Evolutionary conservation across 2,329 filamentous ascomycete genomes (phyloP).

Genomic region (Emmonsia crescens): DNA sequence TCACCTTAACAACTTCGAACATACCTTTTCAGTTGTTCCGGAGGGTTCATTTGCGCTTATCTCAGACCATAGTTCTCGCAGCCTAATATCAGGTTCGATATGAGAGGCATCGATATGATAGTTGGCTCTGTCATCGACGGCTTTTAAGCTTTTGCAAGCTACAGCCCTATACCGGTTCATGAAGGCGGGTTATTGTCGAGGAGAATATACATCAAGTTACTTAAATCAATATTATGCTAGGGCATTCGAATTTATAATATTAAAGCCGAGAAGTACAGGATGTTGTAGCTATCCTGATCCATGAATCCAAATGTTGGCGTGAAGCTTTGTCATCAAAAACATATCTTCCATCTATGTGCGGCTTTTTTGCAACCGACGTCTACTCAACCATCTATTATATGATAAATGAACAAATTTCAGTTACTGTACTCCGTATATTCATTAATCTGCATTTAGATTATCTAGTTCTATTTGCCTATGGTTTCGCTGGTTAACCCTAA

Average conservation of each 20-base stretch:
- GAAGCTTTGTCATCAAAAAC: background rate
- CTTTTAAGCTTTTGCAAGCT: constrained; percentile 7
- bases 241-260: background rate
- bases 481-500: constrained; percentile 26
- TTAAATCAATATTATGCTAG: background rate
- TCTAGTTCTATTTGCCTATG: background rate
- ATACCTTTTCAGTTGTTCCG: constrained; percentile 17
- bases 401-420: background rate
- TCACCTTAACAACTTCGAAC: background rate
- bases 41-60: constrained; percentile 17
- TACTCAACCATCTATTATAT: background rate
- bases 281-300: background rate
- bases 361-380: no score
- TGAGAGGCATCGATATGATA: background rate
- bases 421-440: background rate
- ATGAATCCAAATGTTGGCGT: background rate
- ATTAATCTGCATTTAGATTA: background rate
- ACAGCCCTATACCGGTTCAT: constrained; percentile 9
- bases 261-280: background rate
- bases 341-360: no score
- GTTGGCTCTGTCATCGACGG: background rate
- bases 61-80: constrained; percentile 21
- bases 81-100: background rate
- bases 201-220: background rate
- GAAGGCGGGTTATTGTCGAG: background rate